Evolutionary conservation across 306 rosid genomes (phyloP).

Genomic region (Casuarina cunninghamiana): DNA sequence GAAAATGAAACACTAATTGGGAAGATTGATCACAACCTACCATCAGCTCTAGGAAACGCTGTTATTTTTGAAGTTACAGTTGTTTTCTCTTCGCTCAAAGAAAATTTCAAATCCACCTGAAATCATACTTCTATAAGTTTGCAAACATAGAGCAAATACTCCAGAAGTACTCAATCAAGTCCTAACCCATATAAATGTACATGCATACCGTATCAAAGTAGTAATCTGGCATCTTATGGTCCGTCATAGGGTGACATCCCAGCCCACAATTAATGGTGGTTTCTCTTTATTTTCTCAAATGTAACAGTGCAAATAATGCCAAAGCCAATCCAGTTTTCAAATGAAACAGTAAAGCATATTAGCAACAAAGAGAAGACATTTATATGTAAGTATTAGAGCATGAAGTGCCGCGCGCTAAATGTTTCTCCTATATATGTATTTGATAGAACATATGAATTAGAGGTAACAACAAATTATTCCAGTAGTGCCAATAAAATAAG

Average conservation of each 20-base stretch:
- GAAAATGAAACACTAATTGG: slow-evolving; percentile 9
- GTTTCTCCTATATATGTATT: not conserved
- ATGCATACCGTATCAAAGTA: slow-evolving; percentile 73
- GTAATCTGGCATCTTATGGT: slow-evolving; percentile 87
- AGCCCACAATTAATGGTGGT: not conserved
- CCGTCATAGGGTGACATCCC: slow-evolving; percentile 41
- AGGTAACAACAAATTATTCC: not conserved
- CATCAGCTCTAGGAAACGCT: slow-evolving; percentile 76
- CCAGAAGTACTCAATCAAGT: slow-evolving; percentile 13
- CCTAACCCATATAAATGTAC: slow-evolving; percentile 19
- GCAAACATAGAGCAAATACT: slow-evolving; percentile 7
- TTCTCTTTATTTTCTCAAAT: not conserved
- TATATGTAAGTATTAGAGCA: too few relatives aligned
- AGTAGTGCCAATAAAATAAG: not conserved
- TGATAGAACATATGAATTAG: not conserved
- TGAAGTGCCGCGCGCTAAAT: too few relatives aligned
- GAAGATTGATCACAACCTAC: slow-evolving; percentile 34
- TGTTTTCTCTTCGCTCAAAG: slow-evolving; percentile 85
- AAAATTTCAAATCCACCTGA: slow-evolving; percentile 83
- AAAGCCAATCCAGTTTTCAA: not conserved
- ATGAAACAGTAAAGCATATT: not conserved
- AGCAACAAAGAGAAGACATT: not conserved
- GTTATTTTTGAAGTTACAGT: slow-evolving; percentile 73
- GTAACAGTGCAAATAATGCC: not conserved
- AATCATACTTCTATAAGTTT: slow-evolving; percentile 24